phyloP scores from a whole-genome alignment of 1,139 yeast species.

The Kluyveromyces marxianus region DNA sequence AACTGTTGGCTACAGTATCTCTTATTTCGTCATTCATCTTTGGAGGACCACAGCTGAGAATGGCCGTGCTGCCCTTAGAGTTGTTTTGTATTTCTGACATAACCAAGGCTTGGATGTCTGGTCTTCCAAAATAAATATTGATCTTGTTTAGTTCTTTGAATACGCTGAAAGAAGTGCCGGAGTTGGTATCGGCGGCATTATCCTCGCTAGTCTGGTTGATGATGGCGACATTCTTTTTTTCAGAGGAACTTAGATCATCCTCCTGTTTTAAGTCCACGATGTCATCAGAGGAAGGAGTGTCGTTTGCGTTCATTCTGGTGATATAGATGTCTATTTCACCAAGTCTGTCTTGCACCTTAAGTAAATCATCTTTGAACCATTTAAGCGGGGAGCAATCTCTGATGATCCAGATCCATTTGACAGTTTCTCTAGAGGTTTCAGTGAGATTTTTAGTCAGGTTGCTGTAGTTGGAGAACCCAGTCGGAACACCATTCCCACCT shows the following conservation, averaged over 20 bases:
- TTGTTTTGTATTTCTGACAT: slow-evolving; percentile 4
- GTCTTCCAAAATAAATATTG: slow-evolving; percentile 4
- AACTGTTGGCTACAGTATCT: slow-evolving; percentile 5
- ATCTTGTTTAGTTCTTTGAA: slow-evolving; percentile 4
- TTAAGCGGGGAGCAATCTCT: slow-evolving; percentile 32
- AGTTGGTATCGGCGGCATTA: no score
- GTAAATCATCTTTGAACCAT: slow-evolving; percentile 13
- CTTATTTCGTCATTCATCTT: slow-evolving; percentile 9
- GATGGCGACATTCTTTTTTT: no score
- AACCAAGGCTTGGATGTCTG: slow-evolving; percentile 6
- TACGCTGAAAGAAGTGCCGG: no score
- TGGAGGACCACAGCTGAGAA: slow-evolving; percentile 8
- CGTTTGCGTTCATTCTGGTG: slow-evolving; percentile 5
- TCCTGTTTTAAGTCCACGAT: not conserved
- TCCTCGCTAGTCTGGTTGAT: no score
- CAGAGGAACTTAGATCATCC: no score
- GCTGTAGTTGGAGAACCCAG: slow-evolving; percentile 34
- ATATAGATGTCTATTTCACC: slow-evolving; percentile 12
- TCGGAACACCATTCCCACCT: slow-evolving; percentile 73
- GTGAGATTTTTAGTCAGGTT: slow-evolving; percentile 14
- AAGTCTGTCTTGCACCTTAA: slow-evolving; percentile 6
- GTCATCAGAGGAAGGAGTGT: not conserved
- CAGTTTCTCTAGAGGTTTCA: slow-evolving; percentile 14
- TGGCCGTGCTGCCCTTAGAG: slow-evolving; percentile 6
- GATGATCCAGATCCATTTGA: slow-evolving; percentile 45